Evolutionary conservation across 2,329 filamentous ascomycete species (phyloP), one percentile per base, ranked within the genome.

Genomic region (Paradendryphiella salina): DNA sequence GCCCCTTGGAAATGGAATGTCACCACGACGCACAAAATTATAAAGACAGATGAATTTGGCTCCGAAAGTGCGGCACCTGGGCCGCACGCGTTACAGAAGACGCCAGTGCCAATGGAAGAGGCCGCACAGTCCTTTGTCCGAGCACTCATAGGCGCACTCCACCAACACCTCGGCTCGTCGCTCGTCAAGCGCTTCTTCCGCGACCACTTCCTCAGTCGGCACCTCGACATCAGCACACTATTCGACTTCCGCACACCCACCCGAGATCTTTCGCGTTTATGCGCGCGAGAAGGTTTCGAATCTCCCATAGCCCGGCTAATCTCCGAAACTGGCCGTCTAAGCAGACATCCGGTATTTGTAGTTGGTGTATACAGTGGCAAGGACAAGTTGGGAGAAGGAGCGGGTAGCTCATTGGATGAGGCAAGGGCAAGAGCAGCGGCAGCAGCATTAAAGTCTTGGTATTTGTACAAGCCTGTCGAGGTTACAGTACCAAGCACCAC

Each of bases 361-460:
- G 92, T 99, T 11, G 94, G 93, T 51, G 92, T 99, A 55, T 99
- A 88, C 78, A 95, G 89, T 61, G 94, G 93, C 43, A 80, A 81
- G 54, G 92, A 99, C 72, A 93, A 94, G 81, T 80, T 99, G 34
- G 94, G 93, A 48, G 93, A 99, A 77, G 94, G 86, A n/a, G 82
- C 86, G 15, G 94, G 89, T 18, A 78, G 87, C 40, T 92, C 83
- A 73, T 78, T 97, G 49, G 81, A 90, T 60, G 83, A 90, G 65
- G 93, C 89, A 26, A 84, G 90, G 57, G 81, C 83, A 57, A 83
- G 89, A 72, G 94, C 94, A 15, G 85, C 89, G 31, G 92, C 95
- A 66, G 86, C 88, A 57, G 86, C 91, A 14, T 79, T 99, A 68
- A 96, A 96, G 80, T 82, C 87, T 5, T 99, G 94, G 94, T 99